Conservation (phyloP, 495 filamentous ascomycete genomes). For the Penicillium waksmanii region DNA sequence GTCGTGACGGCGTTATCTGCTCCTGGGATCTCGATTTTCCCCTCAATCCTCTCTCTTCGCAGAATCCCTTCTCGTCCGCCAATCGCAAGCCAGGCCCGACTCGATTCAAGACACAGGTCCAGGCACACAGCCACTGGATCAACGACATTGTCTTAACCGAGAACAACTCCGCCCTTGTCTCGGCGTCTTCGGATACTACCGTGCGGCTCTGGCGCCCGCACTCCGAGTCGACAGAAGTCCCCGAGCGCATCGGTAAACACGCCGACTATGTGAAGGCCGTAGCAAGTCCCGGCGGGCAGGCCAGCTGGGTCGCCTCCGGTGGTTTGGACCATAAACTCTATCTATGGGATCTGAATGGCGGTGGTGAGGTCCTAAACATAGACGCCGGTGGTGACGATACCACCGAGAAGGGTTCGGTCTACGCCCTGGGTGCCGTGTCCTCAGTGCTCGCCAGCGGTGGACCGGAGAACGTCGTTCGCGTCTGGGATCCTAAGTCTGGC, state of each 20-base stretch:
- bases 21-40: constrained; percentile 83
- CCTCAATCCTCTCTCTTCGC: constrained; percentile 37
- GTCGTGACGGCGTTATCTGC: constrained; percentile 93
- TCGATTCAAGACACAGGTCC: constrained; percentile 85
- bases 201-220: constrained; percentile 95
- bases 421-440: constrained; percentile 77
- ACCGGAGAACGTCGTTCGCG: constrained; percentile 87
- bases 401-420: constrained; percentile 90
- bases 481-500: constrained; percentile 92
- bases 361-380: constrained; percentile 82
- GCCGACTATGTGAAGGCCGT: constrained; percentile 95
- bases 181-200: constrained; percentile 92
- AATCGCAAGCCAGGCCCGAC: constrained; percentile 48
- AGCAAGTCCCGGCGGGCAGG: constrained; percentile 70
- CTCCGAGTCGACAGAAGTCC: constrained; percentile 64
- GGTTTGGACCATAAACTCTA: constrained; percentile 90
- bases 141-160: constrained; percentile 92
- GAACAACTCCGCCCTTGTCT: constrained; percentile 82
- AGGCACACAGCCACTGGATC: constrained; percentile 98
- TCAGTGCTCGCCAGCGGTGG: constrained; percentile 88
- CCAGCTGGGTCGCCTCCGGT: constrained; percentile 94
- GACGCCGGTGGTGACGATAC: constrained; percentile 77
- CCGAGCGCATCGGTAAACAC: constrained; percentile 87
- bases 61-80: constrained; percentile 37
- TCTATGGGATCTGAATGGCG: constrained; percentile 90